These are phyloP conservation scores for Wickerhamiella parazyma DNA, from an alignment of 805 yeast species.

Conservation along the genomic window DNA sequence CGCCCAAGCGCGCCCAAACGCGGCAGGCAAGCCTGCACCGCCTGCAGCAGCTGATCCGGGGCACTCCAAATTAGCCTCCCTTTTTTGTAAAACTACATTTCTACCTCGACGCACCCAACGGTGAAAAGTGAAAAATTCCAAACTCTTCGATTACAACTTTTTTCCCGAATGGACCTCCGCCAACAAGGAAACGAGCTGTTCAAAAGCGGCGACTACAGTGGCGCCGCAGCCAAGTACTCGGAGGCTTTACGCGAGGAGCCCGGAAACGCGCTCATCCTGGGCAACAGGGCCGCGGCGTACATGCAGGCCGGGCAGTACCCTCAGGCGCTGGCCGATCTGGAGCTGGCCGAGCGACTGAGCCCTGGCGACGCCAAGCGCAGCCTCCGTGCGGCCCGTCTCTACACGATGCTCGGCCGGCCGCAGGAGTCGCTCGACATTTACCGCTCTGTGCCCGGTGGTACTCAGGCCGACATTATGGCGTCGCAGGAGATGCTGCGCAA, in stretches of 20 bases:
- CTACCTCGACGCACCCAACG: too few relatives aligned
- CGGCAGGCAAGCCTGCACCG: not conserved
- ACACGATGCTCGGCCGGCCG: conserved; percentile 25
- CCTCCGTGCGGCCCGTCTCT: conserved; percentile 27
- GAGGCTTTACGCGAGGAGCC: conserved; percentile 28
- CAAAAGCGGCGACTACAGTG: conserved; percentile 25
- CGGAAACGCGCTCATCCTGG: conserved; percentile 25
- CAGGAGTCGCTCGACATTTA: conserved; percentile 25
- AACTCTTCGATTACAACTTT: not conserved
- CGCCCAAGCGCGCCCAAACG: not conserved
- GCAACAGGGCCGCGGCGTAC: conserved; percentile 30
- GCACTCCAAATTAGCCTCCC: not conserved
- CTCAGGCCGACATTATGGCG: conserved; percentile 19
- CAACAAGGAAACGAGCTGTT: conserved; percentile 29
- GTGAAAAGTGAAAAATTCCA: too few relatives aligned
- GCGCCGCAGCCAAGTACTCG: conserved; percentile 24
- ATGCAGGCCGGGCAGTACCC: conserved; percentile 25
- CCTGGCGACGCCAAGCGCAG: conserved; percentile 26
- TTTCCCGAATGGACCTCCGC: conserved; percentile 18
- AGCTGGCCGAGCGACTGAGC: conserved; percentile 21
- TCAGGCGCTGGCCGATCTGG: conserved; percentile 26
- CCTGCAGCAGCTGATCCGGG: not conserved
- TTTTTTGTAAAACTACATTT: too few relatives aligned
- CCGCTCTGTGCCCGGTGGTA: conserved; percentile 14
- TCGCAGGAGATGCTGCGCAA: conserved; percentile 29